Percentiles rank a stretch among this genome's conserved stretches.
Evolutionary conservation across 192 early-diverging fungal species (phyloP).

Genomic region (Chytriomyces confervae): DNA sequence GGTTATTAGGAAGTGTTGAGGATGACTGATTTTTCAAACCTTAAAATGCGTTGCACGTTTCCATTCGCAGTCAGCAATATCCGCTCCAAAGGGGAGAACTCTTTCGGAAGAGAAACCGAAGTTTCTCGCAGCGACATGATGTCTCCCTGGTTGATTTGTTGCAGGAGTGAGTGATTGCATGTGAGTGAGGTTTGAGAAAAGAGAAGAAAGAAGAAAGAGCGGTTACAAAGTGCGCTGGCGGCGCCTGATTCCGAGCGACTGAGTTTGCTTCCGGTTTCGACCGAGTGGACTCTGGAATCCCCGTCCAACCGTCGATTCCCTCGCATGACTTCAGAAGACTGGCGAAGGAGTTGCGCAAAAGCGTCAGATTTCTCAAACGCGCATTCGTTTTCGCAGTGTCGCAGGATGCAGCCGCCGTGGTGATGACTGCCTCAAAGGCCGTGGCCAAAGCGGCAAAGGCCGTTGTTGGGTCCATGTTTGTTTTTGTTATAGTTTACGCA

Average conservation of each 20-base stretch:
- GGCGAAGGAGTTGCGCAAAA: too few relatives aligned
- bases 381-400: too few relatives aligned
- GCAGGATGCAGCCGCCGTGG: too few relatives aligned
- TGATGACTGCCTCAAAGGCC: too few relatives aligned
- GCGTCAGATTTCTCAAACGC: too few relatives aligned
- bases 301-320: background rate
- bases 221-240: slow-evolving; percentile 15
- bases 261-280: slow-evolving; percentile 4
- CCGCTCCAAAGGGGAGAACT: slow-evolving; percentile 55
- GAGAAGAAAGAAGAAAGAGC: background rate
- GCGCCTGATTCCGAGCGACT: background rate
- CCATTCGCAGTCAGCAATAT: slow-evolving; percentile 62
- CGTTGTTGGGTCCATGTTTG: too few relatives aligned
- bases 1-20: background rate
- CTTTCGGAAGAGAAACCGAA: slow-evolving; percentile 33
- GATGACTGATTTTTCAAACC: slow-evolving; percentile 21
- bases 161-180: too few relatives aligned
- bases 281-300: background rate
- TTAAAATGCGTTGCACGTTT: slow-evolving; percentile 60
- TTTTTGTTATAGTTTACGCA: too few relatives aligned
- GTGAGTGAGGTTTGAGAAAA: background rate
- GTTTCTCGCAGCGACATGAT: slow-evolving; percentile 57
- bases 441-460: too few relatives aligned
- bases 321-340: background rate
- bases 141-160: slow-evolving; percentile 42